phyloP scores from a whole-genome alignment of 2,329 filamentous ascomycete genomes.

The Myriosclerotinia curreyana region DNA sequence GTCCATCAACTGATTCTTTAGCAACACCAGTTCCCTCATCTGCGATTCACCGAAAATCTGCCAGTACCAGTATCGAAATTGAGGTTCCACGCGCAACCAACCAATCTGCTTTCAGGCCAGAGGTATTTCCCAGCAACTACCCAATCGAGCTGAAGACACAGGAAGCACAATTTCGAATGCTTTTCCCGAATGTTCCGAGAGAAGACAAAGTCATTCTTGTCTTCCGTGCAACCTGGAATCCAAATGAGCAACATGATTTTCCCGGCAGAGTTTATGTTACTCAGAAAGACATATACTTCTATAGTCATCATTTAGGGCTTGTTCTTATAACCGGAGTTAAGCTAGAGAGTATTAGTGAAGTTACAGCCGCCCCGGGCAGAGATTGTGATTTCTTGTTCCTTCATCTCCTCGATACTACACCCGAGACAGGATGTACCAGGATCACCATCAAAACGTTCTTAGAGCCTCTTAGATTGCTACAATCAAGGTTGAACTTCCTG shows the following conservation, averaged over 20 bases:
- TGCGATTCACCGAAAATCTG: constrained; percentile 33
- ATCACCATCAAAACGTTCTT: constrained; percentile 92
- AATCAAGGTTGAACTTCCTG: constrained; percentile 79
- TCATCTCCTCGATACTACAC: constrained; percentile 51
- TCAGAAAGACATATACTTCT: constrained; percentile 86
- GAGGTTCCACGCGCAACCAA: constrained; percentile 41
- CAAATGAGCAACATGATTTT: constrained; percentile 72
- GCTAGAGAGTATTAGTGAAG: constrained; percentile 74
- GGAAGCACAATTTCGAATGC: constrained; percentile 85
- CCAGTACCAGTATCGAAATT: constrained; percentile 33
- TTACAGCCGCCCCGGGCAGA: constrained; percentile 82
- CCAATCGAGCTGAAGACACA: constrained; percentile 79
- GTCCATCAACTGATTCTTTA: constrained; percentile 31
- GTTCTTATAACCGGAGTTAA: constrained; percentile 78
- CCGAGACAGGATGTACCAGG: constrained; percentile 41
- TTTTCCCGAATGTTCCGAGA: constrained; percentile 77
- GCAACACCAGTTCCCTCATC: constrained; percentile 17
- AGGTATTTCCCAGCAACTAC: constrained; percentile 69
- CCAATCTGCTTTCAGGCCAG: constrained; percentile 31
- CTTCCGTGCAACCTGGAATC: constrained; percentile 84
- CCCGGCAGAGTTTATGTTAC: constrained; percentile 87
- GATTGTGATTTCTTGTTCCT: constrained; percentile 93
- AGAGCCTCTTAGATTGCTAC: constrained; percentile 78
- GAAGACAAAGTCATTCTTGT: constrained; percentile 86
- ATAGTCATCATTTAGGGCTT: constrained; percentile 89